Base-by-base conservation (phyloP, 2,329 filamentous ascomycete species). In the Diaporthe aspalathi region DNA sequence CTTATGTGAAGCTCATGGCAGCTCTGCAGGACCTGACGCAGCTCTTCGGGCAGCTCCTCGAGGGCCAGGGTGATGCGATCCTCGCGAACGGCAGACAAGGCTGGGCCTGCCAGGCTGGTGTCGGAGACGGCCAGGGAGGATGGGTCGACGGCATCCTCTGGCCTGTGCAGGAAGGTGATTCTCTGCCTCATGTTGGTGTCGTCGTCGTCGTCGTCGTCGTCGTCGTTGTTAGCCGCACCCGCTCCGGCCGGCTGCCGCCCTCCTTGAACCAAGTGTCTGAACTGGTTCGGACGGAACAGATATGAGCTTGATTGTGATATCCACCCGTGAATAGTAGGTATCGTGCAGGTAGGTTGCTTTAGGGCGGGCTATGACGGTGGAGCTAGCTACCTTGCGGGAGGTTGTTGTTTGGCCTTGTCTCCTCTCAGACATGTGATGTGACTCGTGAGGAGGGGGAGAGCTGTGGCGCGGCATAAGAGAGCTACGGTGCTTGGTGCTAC, bases 1-100 rank as follows among this genome's bases (percentile, higher is more conserved):
- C 92, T 89, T 71, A 98, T 83, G 80, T 95, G 92, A 52, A 98
- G 83, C 79, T 94, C 91, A 76, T 92, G 88, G 74, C 88, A 89
- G 76, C 88, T 84, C 68, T 87, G 84, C 32, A 97, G 83, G 17
- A 92, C 81, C 32, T 86, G 81, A 72, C 86, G 87, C 20, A 96
- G 80, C 80, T 93, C 90, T 20, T 82, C 77, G 5, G 94, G 92
- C 50, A 98, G 86, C 83, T 97, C 94, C 62, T 91, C 85, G 24
- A 94, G 82, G 47, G 88, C 86, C 73, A 96, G 82, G 0, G 94
- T 97, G 75, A 95, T 81, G 72, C 92, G 89, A 79, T 96, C 93
- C 81, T 98, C 93, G 74, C 93, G 91, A 17, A 90, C 90, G 24
- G 92, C 92, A 65, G 88, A 81, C 52, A 96, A 79, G 40, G 83